Conservation (phyloP, 2,329 filamentous ascomycete species). For the Fragosphaeria purpurea region DNA sequence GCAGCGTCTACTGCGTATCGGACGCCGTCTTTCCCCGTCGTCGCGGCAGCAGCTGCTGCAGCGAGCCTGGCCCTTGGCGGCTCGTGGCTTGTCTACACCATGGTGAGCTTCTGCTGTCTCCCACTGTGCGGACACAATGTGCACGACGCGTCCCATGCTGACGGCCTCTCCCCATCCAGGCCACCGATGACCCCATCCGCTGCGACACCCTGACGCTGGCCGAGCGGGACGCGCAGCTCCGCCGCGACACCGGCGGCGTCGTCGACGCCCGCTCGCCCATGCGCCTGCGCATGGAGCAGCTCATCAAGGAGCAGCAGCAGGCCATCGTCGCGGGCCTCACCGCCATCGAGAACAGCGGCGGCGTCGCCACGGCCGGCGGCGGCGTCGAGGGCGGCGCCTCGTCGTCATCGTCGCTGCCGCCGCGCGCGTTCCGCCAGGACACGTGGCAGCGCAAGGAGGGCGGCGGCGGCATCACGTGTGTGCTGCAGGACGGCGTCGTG, state of each 20-base stretch:
- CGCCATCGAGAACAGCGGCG: slow-evolving; percentile 37
- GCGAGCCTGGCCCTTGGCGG: slow-evolving; percentile 22
- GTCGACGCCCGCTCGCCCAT: slow-evolving; percentile 77
- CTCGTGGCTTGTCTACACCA: slow-evolving; percentile 43
- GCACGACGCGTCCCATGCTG: background rate
- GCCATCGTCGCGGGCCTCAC: slow-evolving; percentile 78
- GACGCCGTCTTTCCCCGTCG: background rate
- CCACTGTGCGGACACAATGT: background rate
- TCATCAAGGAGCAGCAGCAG: slow-evolving; percentile 88
- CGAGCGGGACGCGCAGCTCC: slow-evolving; percentile 72
- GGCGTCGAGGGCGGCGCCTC: slow-evolving; percentile 9
- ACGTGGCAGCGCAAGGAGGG: slow-evolving; percentile 81
- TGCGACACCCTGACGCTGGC: slow-evolving; percentile 64
- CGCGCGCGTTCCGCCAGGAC: slow-evolving; percentile 58
- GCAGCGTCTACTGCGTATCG: background rate
- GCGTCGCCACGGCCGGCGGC: slow-evolving; percentile 6
- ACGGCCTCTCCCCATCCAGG: slow-evolving; percentile 20
- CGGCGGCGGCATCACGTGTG: slow-evolving; percentile 87
- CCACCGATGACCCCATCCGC: slow-evolving; percentile 30
- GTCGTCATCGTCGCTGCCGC: slow-evolving; percentile 26
- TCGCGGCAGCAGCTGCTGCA: background rate
- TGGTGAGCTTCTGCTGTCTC: slow-evolving; percentile 32
- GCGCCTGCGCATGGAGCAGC: slow-evolving; percentile 94
- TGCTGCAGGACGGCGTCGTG: slow-evolving; percentile 89
- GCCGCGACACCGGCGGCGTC: slow-evolving; percentile 56